phyloP scores from a whole-genome alignment of 495 filamentous ascomycete species.

The Jackrogersella multiformis region DNA sequence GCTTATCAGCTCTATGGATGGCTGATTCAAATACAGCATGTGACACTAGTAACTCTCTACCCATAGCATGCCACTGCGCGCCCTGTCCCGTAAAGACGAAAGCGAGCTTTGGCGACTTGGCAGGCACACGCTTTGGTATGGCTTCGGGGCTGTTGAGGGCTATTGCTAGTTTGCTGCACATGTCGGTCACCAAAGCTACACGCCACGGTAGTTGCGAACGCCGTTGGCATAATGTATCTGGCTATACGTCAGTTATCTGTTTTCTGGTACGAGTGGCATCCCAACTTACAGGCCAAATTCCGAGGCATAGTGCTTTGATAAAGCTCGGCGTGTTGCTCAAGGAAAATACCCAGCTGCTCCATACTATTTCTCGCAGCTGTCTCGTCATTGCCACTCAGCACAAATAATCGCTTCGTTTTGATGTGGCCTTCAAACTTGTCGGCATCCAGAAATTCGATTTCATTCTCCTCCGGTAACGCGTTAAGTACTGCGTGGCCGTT shows the following conservation, averaged over 20 bases:
- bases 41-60: constrained; percentile 56
- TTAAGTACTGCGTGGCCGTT: constrained; percentile 36
- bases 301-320: constrained; percentile 54
- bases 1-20: constrained; percentile 46
- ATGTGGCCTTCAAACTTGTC: constrained; percentile 36
- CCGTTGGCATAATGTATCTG: constrained; percentile 52
- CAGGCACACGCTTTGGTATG: constrained; percentile 39
- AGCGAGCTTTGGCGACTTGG: constrained; percentile 48
- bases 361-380: constrained; percentile 38
- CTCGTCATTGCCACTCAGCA: constrained; percentile 43
- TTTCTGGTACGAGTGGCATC: not conserved
- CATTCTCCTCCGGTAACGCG: constrained; percentile 30
- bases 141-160: constrained; percentile 48
- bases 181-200: constrained; percentile 48
- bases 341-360: constrained; percentile 48
- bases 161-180: constrained; percentile 49
- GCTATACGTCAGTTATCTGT: not conserved
- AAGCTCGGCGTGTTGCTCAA: constrained; percentile 58
- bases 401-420: constrained; percentile 37
- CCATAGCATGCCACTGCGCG: constrained; percentile 65
- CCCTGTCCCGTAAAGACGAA: constrained; percentile 59
- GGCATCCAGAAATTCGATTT: constrained; percentile 31
- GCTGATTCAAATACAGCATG: constrained; percentile 51
- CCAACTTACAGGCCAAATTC: constrained; percentile 47
- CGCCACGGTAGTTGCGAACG: constrained; percentile 53